Conservation (phyloP, 2,329 filamentous ascomycete genomes). For the Neospermospora avenae region DNA sequence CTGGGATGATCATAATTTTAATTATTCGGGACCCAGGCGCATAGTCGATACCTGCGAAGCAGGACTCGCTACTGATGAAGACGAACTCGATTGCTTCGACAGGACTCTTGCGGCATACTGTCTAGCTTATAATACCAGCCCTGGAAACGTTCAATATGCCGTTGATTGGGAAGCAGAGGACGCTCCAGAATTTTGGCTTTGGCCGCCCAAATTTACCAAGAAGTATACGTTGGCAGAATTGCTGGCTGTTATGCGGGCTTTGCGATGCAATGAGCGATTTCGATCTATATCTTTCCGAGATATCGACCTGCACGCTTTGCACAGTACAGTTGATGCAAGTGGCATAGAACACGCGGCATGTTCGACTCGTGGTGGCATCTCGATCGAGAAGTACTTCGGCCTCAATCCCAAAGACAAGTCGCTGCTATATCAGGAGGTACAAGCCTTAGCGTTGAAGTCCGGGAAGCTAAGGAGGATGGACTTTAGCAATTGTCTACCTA, state of each 20-base stretch:
- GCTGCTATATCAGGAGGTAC: slow-evolving; percentile 64
- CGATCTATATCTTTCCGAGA: slow-evolving; percentile 64
- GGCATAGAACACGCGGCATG: slow-evolving; percentile 61
- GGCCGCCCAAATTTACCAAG: slow-evolving; percentile 50
- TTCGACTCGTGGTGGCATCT: slow-evolving; percentile 51
- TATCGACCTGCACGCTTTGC: slow-evolving; percentile 61
- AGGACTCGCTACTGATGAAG: slow-evolving; percentile 48
- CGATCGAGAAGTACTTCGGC: slow-evolving; percentile 31
- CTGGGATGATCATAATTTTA: slow-evolving; percentile 61
- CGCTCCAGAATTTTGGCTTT: slow-evolving; percentile 61
- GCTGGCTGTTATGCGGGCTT: slow-evolving; percentile 65
- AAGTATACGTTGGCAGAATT: slow-evolving; percentile 61
- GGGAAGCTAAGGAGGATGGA: slow-evolving; percentile 60
- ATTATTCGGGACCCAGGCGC: slow-evolving; percentile 55
- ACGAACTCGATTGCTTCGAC: slow-evolving; percentile 60
- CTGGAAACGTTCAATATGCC: slow-evolving; percentile 62
- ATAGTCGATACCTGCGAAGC: slow-evolving; percentile 46
- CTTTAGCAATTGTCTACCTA: slow-evolving; percentile 59
- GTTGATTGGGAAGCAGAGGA: slow-evolving; percentile 62
- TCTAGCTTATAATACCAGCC: slow-evolving; percentile 61
- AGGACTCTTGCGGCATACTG: slow-evolving; percentile 68
- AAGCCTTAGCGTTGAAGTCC: slow-evolving; percentile 64
- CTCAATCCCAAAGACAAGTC: slow-evolving; percentile 40
- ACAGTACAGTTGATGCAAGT: slow-evolving; percentile 55
- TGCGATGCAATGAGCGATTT: slow-evolving; percentile 70